Conservation (phyloP, 768 basidiomycete species). For the Phlegmacium glaucopus region DNA sequence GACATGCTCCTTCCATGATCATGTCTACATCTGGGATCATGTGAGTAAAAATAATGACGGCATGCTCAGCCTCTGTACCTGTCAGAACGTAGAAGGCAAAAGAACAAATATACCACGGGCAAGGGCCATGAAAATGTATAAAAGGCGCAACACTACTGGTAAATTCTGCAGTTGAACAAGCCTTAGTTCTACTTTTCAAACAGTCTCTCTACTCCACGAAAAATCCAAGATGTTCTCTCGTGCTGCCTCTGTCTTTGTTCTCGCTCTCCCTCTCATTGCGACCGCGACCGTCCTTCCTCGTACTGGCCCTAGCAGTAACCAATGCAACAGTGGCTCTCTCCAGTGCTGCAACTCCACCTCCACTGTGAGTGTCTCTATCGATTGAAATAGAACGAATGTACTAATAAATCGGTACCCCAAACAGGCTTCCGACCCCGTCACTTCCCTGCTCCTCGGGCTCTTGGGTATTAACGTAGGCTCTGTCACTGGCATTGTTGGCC, state of each 20-base stretch:
- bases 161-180: conserved; percentile 17
- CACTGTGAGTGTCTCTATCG: conserved; percentile 10
- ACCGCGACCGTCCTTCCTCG: conserved; percentile 18
- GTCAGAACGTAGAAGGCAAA: neutral
- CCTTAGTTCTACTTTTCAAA: conserved; percentile 11
- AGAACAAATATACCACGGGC: neutral
- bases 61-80: neutral
- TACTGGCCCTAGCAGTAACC: conserved; percentile 11
- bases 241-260: conserved; percentile 11
- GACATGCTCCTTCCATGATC: too few species aligned
- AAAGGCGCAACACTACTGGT: conserved; percentile 1
- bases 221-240: conserved; percentile 19
- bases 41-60: too few species aligned
- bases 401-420: neutral
- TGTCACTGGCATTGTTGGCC: conserved; percentile 15
- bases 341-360: conserved; percentile 24
- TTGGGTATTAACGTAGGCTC: conserved; percentile 20
- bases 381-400: neutral
- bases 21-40: too few species aligned
- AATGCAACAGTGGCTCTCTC: conserved; percentile 25
- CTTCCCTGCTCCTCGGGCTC: conserved; percentile 19
- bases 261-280: conserved; percentile 21
- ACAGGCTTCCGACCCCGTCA: conserved; percentile 12
- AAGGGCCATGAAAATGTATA: conserved; percentile 10
- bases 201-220: neutral